phyloP scores from a whole-genome alignment of 805 yeast species.

The Yarrowia hollandica region DNA sequence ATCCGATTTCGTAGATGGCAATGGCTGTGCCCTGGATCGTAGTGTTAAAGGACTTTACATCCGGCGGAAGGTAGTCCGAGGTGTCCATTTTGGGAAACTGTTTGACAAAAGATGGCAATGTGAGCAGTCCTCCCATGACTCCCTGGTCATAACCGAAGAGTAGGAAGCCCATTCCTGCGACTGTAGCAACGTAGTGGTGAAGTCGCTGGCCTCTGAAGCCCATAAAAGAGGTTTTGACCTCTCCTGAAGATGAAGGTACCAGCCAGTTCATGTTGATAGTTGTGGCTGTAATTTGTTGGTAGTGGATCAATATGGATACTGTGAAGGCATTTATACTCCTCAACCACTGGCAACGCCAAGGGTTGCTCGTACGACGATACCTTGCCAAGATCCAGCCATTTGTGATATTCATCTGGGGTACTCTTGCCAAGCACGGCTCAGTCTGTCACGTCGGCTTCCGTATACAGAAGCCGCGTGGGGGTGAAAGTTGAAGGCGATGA shows the following conservation, averaged over 20 bases:
- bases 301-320: too few species aligned
- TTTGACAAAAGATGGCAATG: background rate
- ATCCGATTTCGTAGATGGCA: slow-evolving; percentile 57
- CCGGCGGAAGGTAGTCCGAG: background rate
- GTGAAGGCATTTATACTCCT: background rate
- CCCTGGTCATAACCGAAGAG: slow-evolving; percentile 71
- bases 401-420: background rate
- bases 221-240: slow-evolving; percentile 6
- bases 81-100: slow-evolving; percentile 17
- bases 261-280: background rate
- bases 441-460: too few species aligned
- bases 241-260: background rate
- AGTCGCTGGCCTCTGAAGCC: slow-evolving; percentile 9
- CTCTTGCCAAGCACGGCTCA: background rate
- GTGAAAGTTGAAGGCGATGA: background rate
- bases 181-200: slow-evolving; percentile 29
- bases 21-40: slow-evolving; percentile 9
- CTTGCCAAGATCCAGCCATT: too few species aligned
- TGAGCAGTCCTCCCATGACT: slow-evolving; percentile 55
- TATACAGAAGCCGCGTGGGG: background rate
- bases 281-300: background rate
- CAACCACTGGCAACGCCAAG: background rate
- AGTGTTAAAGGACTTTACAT: slow-evolving; percentile 10
- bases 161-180: slow-evolving; percentile 41
- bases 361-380: background rate